Evolutionary conservation across 208 protist species (phyloP).

Genomic region (Crithidia bombi): DNA sequence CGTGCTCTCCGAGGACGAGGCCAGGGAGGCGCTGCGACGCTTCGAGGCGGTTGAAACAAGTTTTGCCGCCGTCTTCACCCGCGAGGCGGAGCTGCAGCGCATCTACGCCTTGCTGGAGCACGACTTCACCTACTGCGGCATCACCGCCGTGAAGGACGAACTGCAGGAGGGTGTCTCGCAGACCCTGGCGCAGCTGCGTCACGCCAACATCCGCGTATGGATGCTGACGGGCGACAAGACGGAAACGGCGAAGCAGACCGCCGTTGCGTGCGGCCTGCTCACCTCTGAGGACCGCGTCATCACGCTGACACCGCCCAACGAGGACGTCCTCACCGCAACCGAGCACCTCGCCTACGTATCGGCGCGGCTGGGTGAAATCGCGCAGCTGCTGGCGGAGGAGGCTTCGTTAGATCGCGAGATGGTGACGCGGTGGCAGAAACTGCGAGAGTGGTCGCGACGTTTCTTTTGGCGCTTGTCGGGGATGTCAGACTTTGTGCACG

Average conservation of each 20-base stretch:
- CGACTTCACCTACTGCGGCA: constrained; percentile 90
- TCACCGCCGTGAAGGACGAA: constrained; percentile 96
- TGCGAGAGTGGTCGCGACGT: constrained; percentile 22
- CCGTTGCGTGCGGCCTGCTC: constrained; percentile 67
- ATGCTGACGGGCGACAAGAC: constrained; percentile 98
- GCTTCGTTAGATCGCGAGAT: neutral
- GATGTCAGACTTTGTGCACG: constrained; percentile 56
- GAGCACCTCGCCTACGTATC: constrained; percentile 52
- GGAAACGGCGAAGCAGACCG: constrained; percentile 97
- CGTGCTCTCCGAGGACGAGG: constrained; percentile 48
- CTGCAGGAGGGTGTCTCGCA: constrained; percentile 94
- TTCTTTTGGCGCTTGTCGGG: constrained; percentile 50
- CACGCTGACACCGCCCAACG: constrained; percentile 44
- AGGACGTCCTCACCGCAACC: constrained; percentile 29
- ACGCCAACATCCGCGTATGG: constrained; percentile 91
- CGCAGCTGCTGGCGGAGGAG: constrained; percentile 16
- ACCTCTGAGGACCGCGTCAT: constrained; percentile 43
- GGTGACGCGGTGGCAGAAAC: constrained; percentile 29
- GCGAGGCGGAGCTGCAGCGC: constrained; percentile 32
- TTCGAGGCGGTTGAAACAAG: constrained; percentile 31
- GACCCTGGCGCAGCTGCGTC: constrained; percentile 79
- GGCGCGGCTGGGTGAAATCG: constrained; percentile 32
- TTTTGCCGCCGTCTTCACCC: constrained; percentile 24
- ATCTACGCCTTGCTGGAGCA: constrained; percentile 83
- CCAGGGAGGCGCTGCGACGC: constrained; percentile 33